These are phyloP conservation scores for grape (Vitis vinifera) DNA, from an alignment of 164 flowering plant species.

Conservation along the genomic window DNA sequence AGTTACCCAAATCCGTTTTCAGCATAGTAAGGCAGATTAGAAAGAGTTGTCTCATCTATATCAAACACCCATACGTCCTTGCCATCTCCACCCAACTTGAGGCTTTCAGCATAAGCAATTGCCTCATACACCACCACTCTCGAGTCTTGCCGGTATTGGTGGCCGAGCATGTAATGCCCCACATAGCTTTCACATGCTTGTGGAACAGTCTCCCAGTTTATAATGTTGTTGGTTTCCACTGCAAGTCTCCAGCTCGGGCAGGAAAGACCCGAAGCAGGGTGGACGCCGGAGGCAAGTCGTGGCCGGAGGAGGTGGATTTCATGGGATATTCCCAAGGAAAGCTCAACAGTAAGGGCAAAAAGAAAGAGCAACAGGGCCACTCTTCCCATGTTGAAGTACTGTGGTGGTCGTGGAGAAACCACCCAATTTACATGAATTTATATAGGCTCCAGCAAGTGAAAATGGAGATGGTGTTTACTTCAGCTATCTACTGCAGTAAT, in stretches of 20 bases:
- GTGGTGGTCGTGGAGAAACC: too few species aligned
- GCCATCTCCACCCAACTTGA: constrained; percentile 27
- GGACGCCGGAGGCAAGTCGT: constrained; percentile 9
- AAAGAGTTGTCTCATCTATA: constrained; percentile 48
- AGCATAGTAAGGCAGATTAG: constrained; percentile 48
- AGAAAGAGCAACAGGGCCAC: not conserved
- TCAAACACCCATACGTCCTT: constrained; percentile 39
- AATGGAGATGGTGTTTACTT: too few species aligned
- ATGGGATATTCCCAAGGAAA: not conserved
- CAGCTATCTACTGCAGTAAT: too few species aligned
- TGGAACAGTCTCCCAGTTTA: constrained; percentile 38
- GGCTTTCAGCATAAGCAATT: constrained; percentile 22
- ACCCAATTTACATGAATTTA: too few species aligned
- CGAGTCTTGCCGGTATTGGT: constrained; percentile 38
- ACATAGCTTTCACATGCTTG: constrained; percentile 38
- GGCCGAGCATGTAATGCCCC: constrained; percentile 48
- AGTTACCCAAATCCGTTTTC: constrained; percentile 42
- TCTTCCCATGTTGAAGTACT: too few species aligned
- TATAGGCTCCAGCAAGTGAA: too few species aligned
- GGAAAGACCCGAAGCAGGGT: not conserved
- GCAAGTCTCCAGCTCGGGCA: constrained; percentile 44
- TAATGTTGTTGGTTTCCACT: constrained; percentile 52
- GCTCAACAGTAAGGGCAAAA: not conserved
- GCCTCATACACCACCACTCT: constrained; percentile 26
- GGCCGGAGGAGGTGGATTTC: constrained; percentile 32